These are phyloP conservation scores for Cyclaneusma minus DNA, from an alignment of 2,329 filamentous ascomycete genomes.

Conservation along the genomic window DNA sequence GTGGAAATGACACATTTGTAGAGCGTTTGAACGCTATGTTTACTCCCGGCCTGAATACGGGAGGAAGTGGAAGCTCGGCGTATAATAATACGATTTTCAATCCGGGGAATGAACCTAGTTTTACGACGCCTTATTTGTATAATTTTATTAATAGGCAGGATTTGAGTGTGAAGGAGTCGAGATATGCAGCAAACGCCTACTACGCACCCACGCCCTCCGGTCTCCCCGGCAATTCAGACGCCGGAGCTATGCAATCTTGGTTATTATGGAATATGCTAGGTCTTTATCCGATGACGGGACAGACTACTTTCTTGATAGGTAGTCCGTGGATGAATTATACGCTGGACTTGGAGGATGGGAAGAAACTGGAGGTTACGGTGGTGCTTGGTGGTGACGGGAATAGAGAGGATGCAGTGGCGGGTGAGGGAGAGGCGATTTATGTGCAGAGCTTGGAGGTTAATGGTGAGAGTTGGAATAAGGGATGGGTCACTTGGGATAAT, in stretches of 20 bases:
- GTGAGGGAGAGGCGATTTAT: constrained; percentile 32
- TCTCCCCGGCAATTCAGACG: constrained; percentile 55
- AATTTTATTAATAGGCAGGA: constrained; percentile 50
- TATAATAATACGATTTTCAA: constrained; percentile 47
- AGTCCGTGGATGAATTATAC: constrained; percentile 51
- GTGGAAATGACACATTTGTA: constrained; percentile 31
- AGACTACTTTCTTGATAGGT: constrained; percentile 50
- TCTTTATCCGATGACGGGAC: constrained; percentile 51
- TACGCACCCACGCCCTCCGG: constrained; percentile 39
- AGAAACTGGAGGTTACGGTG: constrained; percentile 37
- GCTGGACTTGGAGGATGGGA: constrained; percentile 39
- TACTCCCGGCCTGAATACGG: constrained; percentile 23
- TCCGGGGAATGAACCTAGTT: constrained; percentile 51
- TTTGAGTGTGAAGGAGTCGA: constrained; percentile 40
- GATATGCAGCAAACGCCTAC: constrained; percentile 40
- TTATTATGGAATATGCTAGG: constrained; percentile 55
- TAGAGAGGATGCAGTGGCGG: constrained; percentile 34
- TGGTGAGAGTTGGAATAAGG: constrained; percentile 42
- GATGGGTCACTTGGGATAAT: constrained; percentile 52
- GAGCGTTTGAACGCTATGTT: constrained; percentile 36
- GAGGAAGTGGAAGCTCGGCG: constrained; percentile 17
- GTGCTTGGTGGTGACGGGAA: too few species aligned
- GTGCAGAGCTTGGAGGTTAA: constrained; percentile 54
- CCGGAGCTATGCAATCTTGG: constrained; percentile 59
- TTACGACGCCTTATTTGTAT: constrained; percentile 53